phyloP scores from a whole-genome alignment of 306 rosid species.

The Cucurbita moschata region DNA sequence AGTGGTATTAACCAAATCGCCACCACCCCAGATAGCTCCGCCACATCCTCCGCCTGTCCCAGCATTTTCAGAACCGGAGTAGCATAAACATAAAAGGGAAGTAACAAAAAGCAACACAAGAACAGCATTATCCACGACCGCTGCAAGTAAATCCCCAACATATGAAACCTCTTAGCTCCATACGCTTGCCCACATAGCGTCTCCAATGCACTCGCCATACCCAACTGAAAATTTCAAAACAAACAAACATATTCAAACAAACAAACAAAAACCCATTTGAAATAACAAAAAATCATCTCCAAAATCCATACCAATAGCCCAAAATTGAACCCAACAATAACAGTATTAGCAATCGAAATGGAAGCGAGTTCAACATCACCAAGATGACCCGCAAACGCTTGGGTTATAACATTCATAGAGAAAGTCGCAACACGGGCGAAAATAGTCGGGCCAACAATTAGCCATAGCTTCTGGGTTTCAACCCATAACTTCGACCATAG shows the following conservation, averaged over 20 bases:
- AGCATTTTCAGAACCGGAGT: constrained; percentile 34
- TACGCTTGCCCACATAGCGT: constrained; percentile 75
- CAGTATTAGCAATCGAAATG: constrained; percentile 53
- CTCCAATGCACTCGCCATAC: constrained; percentile 80
- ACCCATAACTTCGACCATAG: constrained; percentile 12
- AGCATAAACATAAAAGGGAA: constrained; percentile 43
- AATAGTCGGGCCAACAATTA: constrained; percentile 58
- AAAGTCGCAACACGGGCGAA: constrained; percentile 43
- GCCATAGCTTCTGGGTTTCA: constrained; percentile 56
- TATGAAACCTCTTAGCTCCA: constrained; percentile 41
- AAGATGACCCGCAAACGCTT: constrained; percentile 69
- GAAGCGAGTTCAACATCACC: constrained; percentile 58
- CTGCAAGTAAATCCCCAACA: constrained; percentile 59
- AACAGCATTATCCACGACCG: constrained; percentile 49
- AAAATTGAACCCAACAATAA: constrained; percentile 58
- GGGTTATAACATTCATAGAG: constrained; percentile 65
- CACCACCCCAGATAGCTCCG: constrained; percentile 36
- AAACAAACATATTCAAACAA: not conserved
- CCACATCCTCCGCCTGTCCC: constrained; percentile 51
- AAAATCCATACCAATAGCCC: constrained; percentile 40
- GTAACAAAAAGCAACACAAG: constrained; percentile 20
- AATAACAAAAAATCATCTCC: no score
- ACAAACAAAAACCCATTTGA: no score
- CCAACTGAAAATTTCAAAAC: constrained; percentile 19
- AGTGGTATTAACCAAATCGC: constrained; percentile 59